phyloP scores from a whole-genome alignment of 345 rosid species.

The Odontarrhena argentea region DNA sequence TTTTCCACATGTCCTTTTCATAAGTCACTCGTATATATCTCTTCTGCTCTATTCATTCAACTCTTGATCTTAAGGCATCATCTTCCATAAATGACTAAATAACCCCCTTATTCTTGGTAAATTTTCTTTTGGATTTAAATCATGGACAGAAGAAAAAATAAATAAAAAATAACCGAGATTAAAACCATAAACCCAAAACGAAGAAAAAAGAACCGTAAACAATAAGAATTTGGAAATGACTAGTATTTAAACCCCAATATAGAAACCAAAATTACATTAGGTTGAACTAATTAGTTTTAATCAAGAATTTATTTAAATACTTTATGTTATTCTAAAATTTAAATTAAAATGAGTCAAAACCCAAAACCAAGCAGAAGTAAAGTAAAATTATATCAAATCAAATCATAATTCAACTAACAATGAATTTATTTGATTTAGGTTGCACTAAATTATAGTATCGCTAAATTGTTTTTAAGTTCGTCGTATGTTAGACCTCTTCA shows the following conservation, averaged over 20 bases:
- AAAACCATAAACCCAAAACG: too few species aligned
- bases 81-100: not conserved
- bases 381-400: not conserved
- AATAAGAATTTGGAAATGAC: too few species aligned
- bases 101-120: not conserved
- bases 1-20: conserved; percentile 24
- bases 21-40: conserved; percentile 17
- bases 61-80: conserved; percentile 19
- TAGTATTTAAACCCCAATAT: too few species aligned
- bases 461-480: too few species aligned
- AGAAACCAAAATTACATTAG: too few species aligned
- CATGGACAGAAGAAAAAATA: too few species aligned
- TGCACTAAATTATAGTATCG: too few species aligned
- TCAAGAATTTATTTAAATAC: not conserved
- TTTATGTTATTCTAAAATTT: not conserved
- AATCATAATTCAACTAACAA: not conserved
- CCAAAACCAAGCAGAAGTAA: not conserved
- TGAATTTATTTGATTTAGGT: not conserved
- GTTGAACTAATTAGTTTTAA: too few species aligned
- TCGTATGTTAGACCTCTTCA: too few species aligned
- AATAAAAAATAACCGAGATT: too few species aligned
- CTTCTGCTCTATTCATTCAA: conserved; percentile 11
- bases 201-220: not conserved
- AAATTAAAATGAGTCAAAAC: not conserved
- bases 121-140: not conserved